These are phyloP conservation scores for Trichomonascus vanleenenianus DNA, from an alignment of 805 yeast genomes.

Conservation along the genomic window DNA sequence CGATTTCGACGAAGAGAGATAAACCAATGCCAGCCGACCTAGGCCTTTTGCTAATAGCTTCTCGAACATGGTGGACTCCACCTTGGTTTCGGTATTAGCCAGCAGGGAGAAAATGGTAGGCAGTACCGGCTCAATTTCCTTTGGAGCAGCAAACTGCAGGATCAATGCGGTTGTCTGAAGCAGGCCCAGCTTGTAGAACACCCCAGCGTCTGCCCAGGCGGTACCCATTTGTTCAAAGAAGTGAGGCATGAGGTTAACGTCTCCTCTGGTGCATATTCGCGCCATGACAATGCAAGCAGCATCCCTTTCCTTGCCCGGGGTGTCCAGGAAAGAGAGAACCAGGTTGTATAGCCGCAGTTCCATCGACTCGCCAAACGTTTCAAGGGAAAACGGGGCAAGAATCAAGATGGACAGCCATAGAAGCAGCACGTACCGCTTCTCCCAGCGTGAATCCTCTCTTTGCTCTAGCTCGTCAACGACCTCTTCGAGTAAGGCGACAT, in stretches of 20 bases:
- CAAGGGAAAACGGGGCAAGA: conserved; percentile 66
- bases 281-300: conserved; percentile 47
- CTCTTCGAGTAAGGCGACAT: conserved; percentile 41
- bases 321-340: conserved; percentile 29
- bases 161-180: conserved; percentile 36
- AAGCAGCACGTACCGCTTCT: conserved; percentile 41
- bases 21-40: conserved; percentile 34
- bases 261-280: conserved; percentile 45
- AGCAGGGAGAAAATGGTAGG: conserved; percentile 2
- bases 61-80: conserved; percentile 7
- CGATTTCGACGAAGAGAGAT: conserved; percentile 14
- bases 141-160: conserved; percentile 3
- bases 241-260: conserved; percentile 28
- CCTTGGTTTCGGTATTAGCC: not conserved
- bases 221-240: conserved; percentile 14
- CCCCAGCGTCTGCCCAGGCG: not conserved
- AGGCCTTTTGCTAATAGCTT: conserved; percentile 27
- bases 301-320: conserved; percentile 52
- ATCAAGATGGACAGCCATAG: conserved; percentile 68
- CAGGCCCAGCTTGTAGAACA: conserved; percentile 31
- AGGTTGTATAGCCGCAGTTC: conserved; percentile 32
- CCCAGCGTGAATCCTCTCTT: conserved; percentile 32
- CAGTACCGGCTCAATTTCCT: conserved; percentile 1
- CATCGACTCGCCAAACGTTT: conserved; percentile 27
- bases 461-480: conserved; percentile 26